Conservation (phyloP, 2,329 filamentous ascomycete species). For the Fusarium musae region DNA sequence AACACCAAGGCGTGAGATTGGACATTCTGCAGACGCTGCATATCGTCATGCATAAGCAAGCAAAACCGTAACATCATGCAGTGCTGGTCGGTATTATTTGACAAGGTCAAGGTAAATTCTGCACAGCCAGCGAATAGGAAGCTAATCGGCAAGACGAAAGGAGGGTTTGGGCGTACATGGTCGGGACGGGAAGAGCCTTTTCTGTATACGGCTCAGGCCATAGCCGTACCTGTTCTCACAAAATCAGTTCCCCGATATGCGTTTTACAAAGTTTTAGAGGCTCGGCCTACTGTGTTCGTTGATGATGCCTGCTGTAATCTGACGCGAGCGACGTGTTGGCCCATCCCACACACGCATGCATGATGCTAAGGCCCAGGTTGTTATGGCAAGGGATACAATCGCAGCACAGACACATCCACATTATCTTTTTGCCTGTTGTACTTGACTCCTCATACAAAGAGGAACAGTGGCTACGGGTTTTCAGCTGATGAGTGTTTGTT, state of each 20-base stretch:
- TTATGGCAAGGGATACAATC: background rate
- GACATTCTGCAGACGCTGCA: conserved; percentile 15
- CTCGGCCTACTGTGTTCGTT: conserved; percentile 14
- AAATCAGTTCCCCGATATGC: conserved; percentile 15
- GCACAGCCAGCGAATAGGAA: conserved; percentile 21
- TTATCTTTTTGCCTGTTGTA: conserved; percentile 8
- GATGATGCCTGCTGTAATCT: conserved; percentile 8
- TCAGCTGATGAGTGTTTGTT: conserved; percentile 39
- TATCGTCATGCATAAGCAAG: conserved; percentile 24
- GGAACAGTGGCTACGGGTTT: conserved; percentile 33
- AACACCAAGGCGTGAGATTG: conserved; percentile 15
- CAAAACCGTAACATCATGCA: conserved; percentile 40
- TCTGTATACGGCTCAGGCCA: conserved; percentile 42
- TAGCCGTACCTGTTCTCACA: conserved; percentile 29
- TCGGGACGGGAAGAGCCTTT: conserved; percentile 52
- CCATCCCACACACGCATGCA: conserved; percentile 15
- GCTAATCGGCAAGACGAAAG: conserved; percentile 11
- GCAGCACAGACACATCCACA: background rate
- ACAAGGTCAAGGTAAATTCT: conserved; percentile 20
- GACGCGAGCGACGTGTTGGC: conserved; percentile 20
- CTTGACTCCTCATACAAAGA: conserved; percentile 2
- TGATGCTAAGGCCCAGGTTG: background rate
- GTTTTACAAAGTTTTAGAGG: conserved; percentile 12
- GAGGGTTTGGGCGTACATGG: conserved; percentile 40
- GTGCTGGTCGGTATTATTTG: conserved; percentile 22